Evolutionary conservation across 441 rosid genomes (phyloP), one percentile per base, ranked within the genome.

Genomic region (Viola pubescens): DNA sequence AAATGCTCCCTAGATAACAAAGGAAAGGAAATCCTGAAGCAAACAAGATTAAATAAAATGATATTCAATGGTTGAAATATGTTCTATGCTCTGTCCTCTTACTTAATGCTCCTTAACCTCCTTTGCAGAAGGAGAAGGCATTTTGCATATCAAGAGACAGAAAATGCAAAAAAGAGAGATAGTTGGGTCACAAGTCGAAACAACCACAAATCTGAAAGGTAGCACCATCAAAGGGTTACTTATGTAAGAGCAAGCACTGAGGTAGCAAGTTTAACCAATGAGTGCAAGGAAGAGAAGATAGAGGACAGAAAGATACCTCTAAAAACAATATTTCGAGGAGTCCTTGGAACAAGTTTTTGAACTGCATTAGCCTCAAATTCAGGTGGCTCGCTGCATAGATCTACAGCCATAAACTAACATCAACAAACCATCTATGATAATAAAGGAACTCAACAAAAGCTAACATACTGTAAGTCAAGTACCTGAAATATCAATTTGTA

Each of bases 401-500:
- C 98, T 94, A 72, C 66, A 52, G 26, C 62, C 77, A 47, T 47
- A 72, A 72, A 75, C 3, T 64, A 58, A 55, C 58, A 47, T 63
- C 44, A 56, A 14, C 59, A 48, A 12, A 11, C 11, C 4, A 9
- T 16, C 1, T 12, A 11, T 0, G 59, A 60, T 4, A 26, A 6
- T 6, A 10, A 9, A 3, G 9, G 39, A 14, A 16, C 16, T 13
- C 14, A 9, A 4, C 12, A 44, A 47, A 9, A 7, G 45, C 39
- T 5, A 59, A 16, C 9, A 40, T 40, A 40, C 37, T 6, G 39
- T 45, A 37, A 52, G 10, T 7, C 46, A 12, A 59, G 41, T 65
- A 92, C 98, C 97, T 64, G 90, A 80, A 56, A 87, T 55, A 65
- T 84, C 89, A 38, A 89, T 76, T 75, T 83, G 94, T 67, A 78